Conservation (phyloP, 2,329 filamentous ascomycete genomes). For the Nakataea oryzae region DNA sequence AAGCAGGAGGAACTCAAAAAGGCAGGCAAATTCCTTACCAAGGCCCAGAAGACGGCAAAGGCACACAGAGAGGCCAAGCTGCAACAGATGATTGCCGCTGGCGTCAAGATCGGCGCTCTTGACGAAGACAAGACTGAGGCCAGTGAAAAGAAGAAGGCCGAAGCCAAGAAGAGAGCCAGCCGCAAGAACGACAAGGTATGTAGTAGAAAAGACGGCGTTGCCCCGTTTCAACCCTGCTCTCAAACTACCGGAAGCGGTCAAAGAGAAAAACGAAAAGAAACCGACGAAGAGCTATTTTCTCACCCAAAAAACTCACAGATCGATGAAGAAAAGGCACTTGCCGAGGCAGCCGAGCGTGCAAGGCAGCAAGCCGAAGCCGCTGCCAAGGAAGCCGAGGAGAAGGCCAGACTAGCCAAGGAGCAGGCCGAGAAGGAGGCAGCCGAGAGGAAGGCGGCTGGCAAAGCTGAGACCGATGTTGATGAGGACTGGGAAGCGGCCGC, state of each 20-base stretch:
- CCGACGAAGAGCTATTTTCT: background rate
- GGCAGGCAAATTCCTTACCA: slow-evolving; percentile 77
- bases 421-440: slow-evolving; percentile 47
- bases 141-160: slow-evolving; percentile 66
- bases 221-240: background rate
- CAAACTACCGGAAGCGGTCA: background rate
- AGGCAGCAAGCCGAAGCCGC: slow-evolving; percentile 56
- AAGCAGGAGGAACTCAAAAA: slow-evolving; percentile 80
- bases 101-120: slow-evolving; percentile 58
- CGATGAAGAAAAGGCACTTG: slow-evolving; percentile 69
- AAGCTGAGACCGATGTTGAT: slow-evolving; percentile 52
- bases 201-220: background rate
- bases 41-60: slow-evolving; percentile 76
- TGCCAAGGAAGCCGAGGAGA: slow-evolving; percentile 50
- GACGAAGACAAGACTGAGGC: slow-evolving; percentile 36
- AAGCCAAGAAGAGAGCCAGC: slow-evolving; percentile 65
- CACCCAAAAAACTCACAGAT: slow-evolving; percentile 27
- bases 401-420: slow-evolving; percentile 41
- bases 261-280: no score
- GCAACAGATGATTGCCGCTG: slow-evolving; percentile 75
- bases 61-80: slow-evolving; percentile 68
- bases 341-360: slow-evolving; percentile 67
- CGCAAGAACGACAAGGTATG: slow-evolving; percentile 44
- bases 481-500: slow-evolving; percentile 87
- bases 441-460: slow-evolving; percentile 35